A percentile compares a stretch with the other conserved stretches of the same genome.
These are phyloP conservation scores for Lipomyces yarrowii DNA, from an alignment of 1,139 yeast species.

Conservation along the genomic window DNA sequence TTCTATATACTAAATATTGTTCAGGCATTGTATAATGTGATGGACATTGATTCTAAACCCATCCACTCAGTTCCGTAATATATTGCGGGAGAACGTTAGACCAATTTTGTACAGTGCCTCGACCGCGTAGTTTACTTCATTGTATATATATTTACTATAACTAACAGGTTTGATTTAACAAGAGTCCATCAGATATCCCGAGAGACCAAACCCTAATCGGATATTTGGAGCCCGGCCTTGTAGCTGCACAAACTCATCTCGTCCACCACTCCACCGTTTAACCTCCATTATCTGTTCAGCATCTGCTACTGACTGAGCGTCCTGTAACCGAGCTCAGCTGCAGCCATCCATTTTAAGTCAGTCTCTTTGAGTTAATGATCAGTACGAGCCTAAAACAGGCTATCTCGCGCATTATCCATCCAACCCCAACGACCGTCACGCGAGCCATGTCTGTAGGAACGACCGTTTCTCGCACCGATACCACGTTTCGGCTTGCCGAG, in stretches of 20 bases:
- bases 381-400: slow-evolving; percentile 6
- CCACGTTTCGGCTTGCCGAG: slow-evolving; percentile 49
- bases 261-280: not conserved
- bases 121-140: not conserved
- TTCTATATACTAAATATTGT: not conserved
- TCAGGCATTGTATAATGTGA: not conserved
- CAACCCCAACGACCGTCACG: not conserved
- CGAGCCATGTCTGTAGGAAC: slow-evolving; percentile 14
- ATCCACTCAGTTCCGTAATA: not conserved
- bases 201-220: too few relatives aligned
- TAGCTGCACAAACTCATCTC: too few relatives aligned
- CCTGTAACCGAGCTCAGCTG: not conserved
- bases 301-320: not conserved
- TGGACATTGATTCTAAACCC: not conserved
- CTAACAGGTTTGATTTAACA: too few relatives aligned
- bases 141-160: not conserved
- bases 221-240: too few relatives aligned
- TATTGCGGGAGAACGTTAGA: not conserved
- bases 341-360: not conserved
- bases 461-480: slow-evolving; percentile 26
- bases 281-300: not conserved
- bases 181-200: too few relatives aligned
- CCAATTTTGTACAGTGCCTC: not conserved
- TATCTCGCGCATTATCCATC: slow-evolving; percentile 1
- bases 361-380: slow-evolving; percentile 7